Conservation (phyloP, 805 yeast species). For the Myxozyma melibiosi region DNA sequence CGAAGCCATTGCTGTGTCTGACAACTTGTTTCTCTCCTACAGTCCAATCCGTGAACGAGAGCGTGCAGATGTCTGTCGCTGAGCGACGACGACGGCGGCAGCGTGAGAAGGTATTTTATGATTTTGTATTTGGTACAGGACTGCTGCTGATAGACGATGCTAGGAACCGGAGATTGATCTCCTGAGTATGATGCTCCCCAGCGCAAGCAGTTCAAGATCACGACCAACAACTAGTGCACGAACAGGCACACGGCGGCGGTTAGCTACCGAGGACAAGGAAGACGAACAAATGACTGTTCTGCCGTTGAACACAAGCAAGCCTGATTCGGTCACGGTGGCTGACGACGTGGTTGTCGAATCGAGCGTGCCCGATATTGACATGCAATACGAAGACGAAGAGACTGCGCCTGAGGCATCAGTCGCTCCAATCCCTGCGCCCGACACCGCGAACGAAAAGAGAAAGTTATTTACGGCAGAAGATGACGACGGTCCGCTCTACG, state of each 20-base stretch:
- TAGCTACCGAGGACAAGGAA: no score
- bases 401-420: not conserved
- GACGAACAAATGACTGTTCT: no score
- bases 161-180: slow-evolving; percentile 5
- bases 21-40: no score
- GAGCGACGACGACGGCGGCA: not conserved
- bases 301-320: no score
- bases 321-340: not conserved
- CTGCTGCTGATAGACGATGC: no score
- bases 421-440: not conserved
- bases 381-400: not conserved
- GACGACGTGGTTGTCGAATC: not conserved
- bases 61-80: not conserved
- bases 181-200: not conserved
- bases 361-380: not conserved
- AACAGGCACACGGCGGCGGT: no score
- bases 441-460: not conserved
- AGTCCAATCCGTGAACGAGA: not conserved
- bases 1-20: no score
- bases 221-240: no score
- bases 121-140: not conserved
- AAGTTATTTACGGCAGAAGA: not conserved
- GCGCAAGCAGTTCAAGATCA: not conserved
- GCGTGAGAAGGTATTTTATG: not conserved
- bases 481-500: not conserved